These are phyloP conservation scores for Xylaria cubensis DNA, from an alignment of 495 filamentous ascomycete species.

Conservation along the genomic window DNA sequence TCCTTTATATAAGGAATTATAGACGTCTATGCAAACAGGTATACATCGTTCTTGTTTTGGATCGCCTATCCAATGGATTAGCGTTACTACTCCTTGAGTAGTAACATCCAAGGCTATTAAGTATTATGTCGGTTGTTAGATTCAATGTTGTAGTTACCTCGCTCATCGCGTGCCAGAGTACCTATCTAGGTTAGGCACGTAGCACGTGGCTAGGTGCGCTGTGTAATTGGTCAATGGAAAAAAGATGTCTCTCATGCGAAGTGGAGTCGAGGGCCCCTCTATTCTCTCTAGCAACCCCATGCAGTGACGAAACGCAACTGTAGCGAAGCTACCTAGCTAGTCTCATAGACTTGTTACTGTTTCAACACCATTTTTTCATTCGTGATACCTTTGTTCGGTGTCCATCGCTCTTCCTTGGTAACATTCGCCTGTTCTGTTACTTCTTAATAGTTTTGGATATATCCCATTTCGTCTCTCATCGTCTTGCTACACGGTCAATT, in stretches of 20 bases:
- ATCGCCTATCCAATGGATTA: not conserved
- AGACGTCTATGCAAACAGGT: not conserved
- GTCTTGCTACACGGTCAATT: not conserved
- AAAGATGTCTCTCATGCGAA: not conserved
- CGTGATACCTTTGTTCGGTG: not conserved
- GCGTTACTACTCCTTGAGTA: not conserved
- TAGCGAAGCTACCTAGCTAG: not conserved
- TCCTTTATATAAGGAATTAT: not conserved
- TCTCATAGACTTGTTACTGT: not conserved
- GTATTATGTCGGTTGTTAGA: too few species aligned
- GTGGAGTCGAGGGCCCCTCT: not conserved
- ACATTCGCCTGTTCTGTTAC: not conserved
- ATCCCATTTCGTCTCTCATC: not conserved
- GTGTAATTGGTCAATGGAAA: slow-evolving; percentile 18
- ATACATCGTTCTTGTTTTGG: not conserved
- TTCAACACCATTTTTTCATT: not conserved
- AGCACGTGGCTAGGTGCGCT: slow-evolving; percentile 7
- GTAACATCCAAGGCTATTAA: not conserved
- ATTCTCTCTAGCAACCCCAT: not conserved
- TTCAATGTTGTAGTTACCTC: not conserved
- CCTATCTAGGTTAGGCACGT: not conserved
- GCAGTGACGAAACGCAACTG: slow-evolving; percentile 13
- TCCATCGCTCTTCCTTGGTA: not conserved
- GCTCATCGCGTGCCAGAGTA: slow-evolving; percentile 2
- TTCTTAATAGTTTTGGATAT: not conserved